Conservation (phyloP, 306 rosid species). For the Cucumis cinereus region DNA sequence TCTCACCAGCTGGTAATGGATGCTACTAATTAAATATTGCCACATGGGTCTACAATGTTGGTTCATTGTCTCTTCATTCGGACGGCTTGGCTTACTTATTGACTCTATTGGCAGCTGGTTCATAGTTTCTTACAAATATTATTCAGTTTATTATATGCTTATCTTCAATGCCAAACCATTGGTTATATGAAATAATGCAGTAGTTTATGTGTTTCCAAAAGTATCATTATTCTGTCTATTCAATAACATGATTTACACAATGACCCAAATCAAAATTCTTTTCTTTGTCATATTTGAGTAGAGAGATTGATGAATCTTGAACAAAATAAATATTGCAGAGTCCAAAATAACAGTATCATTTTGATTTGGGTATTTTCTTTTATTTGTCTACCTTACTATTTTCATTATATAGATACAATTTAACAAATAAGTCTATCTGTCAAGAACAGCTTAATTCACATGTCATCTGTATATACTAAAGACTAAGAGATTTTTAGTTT, state of each 20-base stretch:
- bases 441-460: too few relatives aligned
- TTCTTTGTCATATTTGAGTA: not conserved
- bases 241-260: not conserved
- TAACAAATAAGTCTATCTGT: too few relatives aligned
- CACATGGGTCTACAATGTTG: not conserved
- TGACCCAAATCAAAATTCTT: not conserved
- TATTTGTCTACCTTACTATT: too few relatives aligned
- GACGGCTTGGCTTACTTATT: conserved; percentile 5
- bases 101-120: not conserved
- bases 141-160: not conserved
- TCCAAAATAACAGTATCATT: not conserved
- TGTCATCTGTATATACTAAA: too few relatives aligned
- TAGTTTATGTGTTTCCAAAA: not conserved
- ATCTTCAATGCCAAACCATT: not conserved
- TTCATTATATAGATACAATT: too few relatives aligned
- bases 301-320: not conserved
- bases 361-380: too few relatives aligned
- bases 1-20: not conserved
- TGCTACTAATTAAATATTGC: not conserved
- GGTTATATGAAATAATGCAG: not conserved
- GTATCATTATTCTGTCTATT: not conserved
- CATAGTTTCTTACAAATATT: not conserved
- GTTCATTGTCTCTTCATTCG: not conserved
- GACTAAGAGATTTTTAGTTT: too few relatives aligned
- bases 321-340: not conserved